Evolutionary conservation across 495 filamentous ascomycete genomes (phyloP).

Genomic region (Haplographium delicatum): DNA sequence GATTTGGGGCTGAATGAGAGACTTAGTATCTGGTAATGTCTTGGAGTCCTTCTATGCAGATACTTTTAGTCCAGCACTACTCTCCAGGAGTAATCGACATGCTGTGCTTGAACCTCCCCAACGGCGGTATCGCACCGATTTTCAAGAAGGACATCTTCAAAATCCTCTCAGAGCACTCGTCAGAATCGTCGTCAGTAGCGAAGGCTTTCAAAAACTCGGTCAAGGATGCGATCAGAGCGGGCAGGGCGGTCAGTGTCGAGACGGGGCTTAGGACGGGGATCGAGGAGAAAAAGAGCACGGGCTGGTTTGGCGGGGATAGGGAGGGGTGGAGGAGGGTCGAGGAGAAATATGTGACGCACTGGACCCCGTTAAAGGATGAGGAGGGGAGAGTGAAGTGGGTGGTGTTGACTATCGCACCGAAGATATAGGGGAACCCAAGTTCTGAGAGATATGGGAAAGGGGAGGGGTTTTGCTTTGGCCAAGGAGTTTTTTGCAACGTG

Average conservation of each 20-base stretch:
- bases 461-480: too few species aligned
- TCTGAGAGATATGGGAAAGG: too few species aligned
- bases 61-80: constrained; percentile 28
- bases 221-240: constrained; percentile 32
- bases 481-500: too few species aligned
- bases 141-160: constrained; percentile 45
- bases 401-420: not conserved
- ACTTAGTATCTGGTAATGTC: constrained; percentile 33
- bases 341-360: constrained; percentile 45
- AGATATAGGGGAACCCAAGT: too few species aligned
- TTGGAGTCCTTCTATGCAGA: constrained; percentile 20
- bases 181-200: constrained; percentile 25
- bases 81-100: constrained; percentile 35
- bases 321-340: constrained; percentile 23
- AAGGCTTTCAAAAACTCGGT: constrained; percentile 35
- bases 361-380: constrained; percentile 45
- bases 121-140: constrained; percentile 24
- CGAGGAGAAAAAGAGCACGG: constrained; percentile 13
- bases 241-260: constrained; percentile 37
- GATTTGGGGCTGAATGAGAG: too few species aligned
- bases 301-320: constrained; percentile 16
- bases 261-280: constrained; percentile 24
- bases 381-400: not conserved
- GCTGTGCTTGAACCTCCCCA: constrained; percentile 36
- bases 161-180: constrained; percentile 36